phyloP scores from a whole-genome alignment of 768 basidiomycete species.

The Tylopilus subfusipes region DNA sequence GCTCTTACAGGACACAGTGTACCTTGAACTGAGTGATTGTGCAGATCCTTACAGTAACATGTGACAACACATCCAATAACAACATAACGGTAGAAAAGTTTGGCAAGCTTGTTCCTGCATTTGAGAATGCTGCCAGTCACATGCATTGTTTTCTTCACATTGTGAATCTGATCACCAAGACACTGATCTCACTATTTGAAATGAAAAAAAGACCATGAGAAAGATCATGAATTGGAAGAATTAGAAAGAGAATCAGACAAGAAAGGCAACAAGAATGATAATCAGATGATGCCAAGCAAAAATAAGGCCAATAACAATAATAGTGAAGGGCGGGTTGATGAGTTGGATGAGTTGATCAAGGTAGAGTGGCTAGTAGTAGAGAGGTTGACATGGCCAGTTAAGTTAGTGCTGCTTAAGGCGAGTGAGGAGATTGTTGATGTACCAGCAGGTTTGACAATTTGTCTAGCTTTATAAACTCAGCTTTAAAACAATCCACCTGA shows the following conservation, averaged over 20 bases:
- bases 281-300: slow-evolving; percentile 18
- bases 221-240: too few species aligned
- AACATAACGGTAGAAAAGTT: slow-evolving; percentile 21
- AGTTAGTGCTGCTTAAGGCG: slow-evolving; percentile 4
- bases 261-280: too few species aligned
- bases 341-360: not conserved
- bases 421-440: not conserved
- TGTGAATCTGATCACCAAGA: not conserved
- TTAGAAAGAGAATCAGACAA: too few species aligned
- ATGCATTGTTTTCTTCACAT: too few species aligned
- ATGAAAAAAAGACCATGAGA: too few species aligned
- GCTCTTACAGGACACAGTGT: not conserved
- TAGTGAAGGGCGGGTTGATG: slow-evolving; percentile 12
- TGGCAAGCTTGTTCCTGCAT: slow-evolving; percentile 15
- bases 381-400: not conserved
- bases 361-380: not conserved
- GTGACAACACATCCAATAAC: slow-evolving; percentile 28
- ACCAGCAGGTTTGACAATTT: too few species aligned
- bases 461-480: slow-evolving; percentile 20
- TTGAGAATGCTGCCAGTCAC: slow-evolving; percentile 24
- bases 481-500: slow-evolving; percentile 21
- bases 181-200: not conserved
- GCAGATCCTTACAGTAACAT: slow-evolving; percentile 18
- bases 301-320: not conserved
- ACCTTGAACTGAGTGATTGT: not conserved